Conservation (phyloP, 495 filamentous ascomycete species). For the Poronia punctata region DNA sequence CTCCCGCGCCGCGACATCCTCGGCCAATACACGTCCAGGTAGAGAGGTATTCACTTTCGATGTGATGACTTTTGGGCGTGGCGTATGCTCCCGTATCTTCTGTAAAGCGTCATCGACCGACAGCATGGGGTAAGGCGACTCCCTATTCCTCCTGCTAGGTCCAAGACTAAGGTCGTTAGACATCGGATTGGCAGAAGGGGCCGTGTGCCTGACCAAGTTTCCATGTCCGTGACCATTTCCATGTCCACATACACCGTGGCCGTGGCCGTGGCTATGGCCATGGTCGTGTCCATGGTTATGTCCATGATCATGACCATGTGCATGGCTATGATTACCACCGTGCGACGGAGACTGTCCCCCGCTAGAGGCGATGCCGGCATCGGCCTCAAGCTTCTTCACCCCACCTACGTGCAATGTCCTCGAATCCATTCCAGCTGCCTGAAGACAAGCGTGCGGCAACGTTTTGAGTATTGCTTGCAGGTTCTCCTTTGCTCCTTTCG, state of each 20-base stretch:
- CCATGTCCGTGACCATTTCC: conserved; percentile 58
- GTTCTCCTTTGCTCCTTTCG: conserved; percentile 95
- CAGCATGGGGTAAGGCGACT: conserved; percentile 89
- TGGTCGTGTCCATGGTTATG: conserved; percentile 38
- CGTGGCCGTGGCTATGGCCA: conserved; percentile 40
- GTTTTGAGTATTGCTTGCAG: conserved; percentile 84
- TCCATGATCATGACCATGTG: conserved; percentile 20
- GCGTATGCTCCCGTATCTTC: conserved; percentile 65
- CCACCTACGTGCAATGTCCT: conserved; percentile 74
- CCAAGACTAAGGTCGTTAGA: conserved; percentile 81
- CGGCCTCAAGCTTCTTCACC: conserved; percentile 72
- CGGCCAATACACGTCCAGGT: conserved; percentile 71
- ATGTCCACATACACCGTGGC: conserved; percentile 50
- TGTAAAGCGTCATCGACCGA: conserved; percentile 72
- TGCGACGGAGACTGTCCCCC: conserved; percentile 16
- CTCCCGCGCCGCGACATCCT: conserved; percentile 72
- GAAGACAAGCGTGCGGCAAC: conserved; percentile 86
- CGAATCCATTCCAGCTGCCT: conserved; percentile 79
- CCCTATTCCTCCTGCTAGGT: conserved; percentile 67
- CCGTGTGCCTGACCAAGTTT: conserved; percentile 65
- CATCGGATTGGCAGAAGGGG: conserved; percentile 46
- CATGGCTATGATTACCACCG: conserved; percentile 25
- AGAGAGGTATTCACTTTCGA: conserved; percentile 54
- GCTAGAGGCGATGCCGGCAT: conserved; percentile 57
- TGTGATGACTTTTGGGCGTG: conserved; percentile 46